Evolutionary conservation across 345 rosid species (phyloP).

Genomic region (Excoecaria cochinchinensis): DNA sequence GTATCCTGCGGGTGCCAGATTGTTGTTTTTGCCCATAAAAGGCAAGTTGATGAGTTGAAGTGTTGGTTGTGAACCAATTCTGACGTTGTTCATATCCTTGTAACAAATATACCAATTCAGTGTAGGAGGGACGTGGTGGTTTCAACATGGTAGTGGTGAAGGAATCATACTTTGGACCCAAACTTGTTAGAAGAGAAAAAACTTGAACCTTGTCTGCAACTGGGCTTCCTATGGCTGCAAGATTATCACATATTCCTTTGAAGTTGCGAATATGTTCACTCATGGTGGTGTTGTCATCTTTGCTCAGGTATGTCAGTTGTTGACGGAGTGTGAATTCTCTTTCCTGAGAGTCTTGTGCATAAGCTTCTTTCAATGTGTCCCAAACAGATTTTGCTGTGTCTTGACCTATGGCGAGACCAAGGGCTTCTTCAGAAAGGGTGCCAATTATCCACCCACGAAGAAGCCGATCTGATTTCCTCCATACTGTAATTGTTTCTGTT

Average conservation of each 20-base stretch:
- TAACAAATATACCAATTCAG: neutral
- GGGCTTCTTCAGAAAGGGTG: conserved; percentile 8
- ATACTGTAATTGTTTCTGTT: neutral
- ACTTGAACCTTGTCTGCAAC: neutral
- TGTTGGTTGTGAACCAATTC: neutral
- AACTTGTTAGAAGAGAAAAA: conserved; percentile 6
- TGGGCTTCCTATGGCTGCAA: conserved; percentile 1
- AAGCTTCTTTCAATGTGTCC: conserved; percentile 9
- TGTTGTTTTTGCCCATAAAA: no score
- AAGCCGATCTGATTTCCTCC: conserved; percentile 11
- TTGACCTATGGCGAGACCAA: conserved; percentile 3
- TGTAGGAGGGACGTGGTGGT: neutral
- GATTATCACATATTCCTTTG: conserved; percentile 7
- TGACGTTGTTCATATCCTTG: neutral
- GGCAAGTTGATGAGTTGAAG: neutral
- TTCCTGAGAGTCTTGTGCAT: conserved; percentile 13
- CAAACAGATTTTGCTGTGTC: neutral
- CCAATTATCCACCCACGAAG: conserved; percentile 13
- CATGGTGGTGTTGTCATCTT: neutral
- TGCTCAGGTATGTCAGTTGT: neutral
- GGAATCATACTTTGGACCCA: conserved; percentile 10
- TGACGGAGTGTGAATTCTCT: conserved; percentile 8
- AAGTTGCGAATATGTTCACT: conserved; percentile 1
- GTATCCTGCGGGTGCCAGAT: no score
- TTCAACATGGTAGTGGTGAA: conserved; percentile 12